phyloP scores from a whole-genome alignment of 352 stramenopile species.

The Globisporangium ultimum region DNA sequence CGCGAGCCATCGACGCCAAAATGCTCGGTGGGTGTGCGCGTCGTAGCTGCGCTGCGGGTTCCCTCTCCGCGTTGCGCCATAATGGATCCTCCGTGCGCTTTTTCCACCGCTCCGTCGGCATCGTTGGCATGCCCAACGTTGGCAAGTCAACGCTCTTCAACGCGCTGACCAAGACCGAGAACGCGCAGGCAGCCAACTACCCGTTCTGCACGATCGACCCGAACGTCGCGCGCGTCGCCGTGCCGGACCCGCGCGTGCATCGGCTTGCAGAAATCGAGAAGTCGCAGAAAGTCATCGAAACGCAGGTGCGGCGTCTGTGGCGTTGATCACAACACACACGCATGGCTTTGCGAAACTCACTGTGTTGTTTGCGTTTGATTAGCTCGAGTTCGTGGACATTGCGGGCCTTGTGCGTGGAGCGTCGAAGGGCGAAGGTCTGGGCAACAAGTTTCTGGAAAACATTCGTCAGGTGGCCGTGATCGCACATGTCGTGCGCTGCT shows the following conservation, averaged over 20 bases:
- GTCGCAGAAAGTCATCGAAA: conserved; percentile 72
- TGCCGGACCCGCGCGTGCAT: conserved; percentile 63
- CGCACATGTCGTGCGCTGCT: conserved; percentile 94
- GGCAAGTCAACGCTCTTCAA: conserved; percentile 90
- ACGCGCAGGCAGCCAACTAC: conserved; percentile 85
- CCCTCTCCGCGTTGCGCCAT: neutral
- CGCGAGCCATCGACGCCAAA: neutral
- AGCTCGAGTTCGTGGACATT: conserved; percentile 89
- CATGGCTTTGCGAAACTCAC: too few species aligned
- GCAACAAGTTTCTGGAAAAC: conserved; percentile 87
- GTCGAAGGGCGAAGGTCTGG: conserved; percentile 76
- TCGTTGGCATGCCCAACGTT: conserved; percentile 88
- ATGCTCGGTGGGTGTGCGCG: neutral
- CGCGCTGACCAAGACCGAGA: conserved; percentile 80
- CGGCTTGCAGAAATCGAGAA: conserved; percentile 66
- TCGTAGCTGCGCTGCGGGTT: neutral
- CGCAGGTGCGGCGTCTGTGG: conserved; percentile 28
- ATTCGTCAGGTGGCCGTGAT: conserved; percentile 86
- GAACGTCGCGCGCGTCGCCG: conserved; percentile 75
- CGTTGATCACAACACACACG: neutral
- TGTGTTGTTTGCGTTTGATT: too few species aligned
- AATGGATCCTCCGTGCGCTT: conserved; percentile 15
- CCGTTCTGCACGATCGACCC: conserved; percentile 90
- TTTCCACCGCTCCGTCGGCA: conserved; percentile 83
- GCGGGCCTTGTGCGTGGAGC: conserved; percentile 80